These are phyloP conservation scores for Boletus subparvulus DNA, from an alignment of 768 basidiomycete species.

Conservation along the genomic window DNA sequence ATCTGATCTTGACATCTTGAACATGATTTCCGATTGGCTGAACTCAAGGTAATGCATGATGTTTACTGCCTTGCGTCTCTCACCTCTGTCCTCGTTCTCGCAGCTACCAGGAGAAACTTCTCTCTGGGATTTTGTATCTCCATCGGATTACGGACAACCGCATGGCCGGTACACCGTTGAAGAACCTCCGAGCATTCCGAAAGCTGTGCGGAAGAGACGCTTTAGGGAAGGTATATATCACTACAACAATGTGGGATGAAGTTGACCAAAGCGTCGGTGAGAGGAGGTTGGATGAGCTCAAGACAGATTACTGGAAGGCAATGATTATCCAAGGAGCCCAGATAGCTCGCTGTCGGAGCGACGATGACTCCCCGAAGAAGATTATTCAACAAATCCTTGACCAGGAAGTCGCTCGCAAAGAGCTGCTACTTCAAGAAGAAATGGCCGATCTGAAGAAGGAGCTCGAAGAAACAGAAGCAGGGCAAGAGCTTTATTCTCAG, in stretches of 20 bases:
- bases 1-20: conserved; percentile 7
- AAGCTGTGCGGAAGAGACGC: conserved; percentile 29
- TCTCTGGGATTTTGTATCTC: conserved; percentile 39
- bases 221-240: conserved; percentile 34
- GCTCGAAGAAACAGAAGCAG: conserved; percentile 8
- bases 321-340: conserved; percentile 14
- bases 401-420: not conserved
- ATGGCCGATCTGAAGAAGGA: conserved; percentile 5
- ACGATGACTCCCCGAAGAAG: conserved; percentile 4
- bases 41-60: conserved; percentile 2
- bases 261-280: conserved; percentile 21
- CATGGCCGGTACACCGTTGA: conserved; percentile 34
- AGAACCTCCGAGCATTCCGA: conserved; percentile 35
- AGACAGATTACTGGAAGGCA: conserved; percentile 1
- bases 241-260: conserved; percentile 42
- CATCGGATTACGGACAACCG: conserved; percentile 42
- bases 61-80: not conserved
- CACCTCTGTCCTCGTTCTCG: too few relatives aligned
- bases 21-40: not conserved
- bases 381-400: conserved; percentile 8
- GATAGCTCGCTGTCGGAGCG: conserved; percentile 4
- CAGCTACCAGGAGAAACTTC: conserved; percentile 14
- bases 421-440: conserved; percentile 6
- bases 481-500: conserved; percentile 6
- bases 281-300: conserved; percentile 14